Conservation (phyloP, 495 filamentous ascomycete species). For the Umbilicaria muhlenbergii region DNA sequence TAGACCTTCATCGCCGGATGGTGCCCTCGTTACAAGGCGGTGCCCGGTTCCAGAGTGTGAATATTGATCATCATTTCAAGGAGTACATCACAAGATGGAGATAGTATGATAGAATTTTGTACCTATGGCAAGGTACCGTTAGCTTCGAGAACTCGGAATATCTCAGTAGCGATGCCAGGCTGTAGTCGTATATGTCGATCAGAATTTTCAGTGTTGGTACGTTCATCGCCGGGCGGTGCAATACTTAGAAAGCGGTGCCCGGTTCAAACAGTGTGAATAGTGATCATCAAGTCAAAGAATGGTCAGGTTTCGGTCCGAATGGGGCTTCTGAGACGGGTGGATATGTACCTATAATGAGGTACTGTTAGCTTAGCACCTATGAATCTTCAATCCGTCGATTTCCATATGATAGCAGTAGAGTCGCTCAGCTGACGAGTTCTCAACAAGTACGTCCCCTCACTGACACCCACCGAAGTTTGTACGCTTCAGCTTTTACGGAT, state of each 20-base stretch:
- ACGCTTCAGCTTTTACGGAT: conserved; percentile 58
- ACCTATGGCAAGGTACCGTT: conserved; percentile 29
- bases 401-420: conserved; percentile 9
- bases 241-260: conserved; percentile 57
- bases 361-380: conserved; percentile 16
- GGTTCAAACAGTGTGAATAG: conserved; percentile 99
- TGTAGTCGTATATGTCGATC: conserved; percentile 35
- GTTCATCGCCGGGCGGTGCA: conserved; percentile 59
- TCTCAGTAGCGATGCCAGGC: too few relatives aligned
- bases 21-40: too few relatives aligned
- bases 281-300: conserved; percentile 53
- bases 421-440: conserved; percentile 91
- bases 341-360: conserved; percentile 26
- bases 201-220: conserved; percentile 74
- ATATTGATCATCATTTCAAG: conserved; percentile 1
- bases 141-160: too few relatives aligned
- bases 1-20: too few relatives aligned
- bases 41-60: conserved; percentile 10
- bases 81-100: conserved; percentile 19
- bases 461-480: conserved; percentile 72
- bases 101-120: conserved; percentile 21
- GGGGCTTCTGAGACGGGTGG: not conserved
- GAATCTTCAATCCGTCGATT: too few relatives aligned
- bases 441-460: conserved; percentile 72
- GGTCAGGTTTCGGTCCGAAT: conserved; percentile 9